Percentiles rank a stretch among this genome's conserved stretches.
phyloP scores from a whole-genome alignment of 1,284 basidiomycete species.

The Trichosporon sp. region DNA sequence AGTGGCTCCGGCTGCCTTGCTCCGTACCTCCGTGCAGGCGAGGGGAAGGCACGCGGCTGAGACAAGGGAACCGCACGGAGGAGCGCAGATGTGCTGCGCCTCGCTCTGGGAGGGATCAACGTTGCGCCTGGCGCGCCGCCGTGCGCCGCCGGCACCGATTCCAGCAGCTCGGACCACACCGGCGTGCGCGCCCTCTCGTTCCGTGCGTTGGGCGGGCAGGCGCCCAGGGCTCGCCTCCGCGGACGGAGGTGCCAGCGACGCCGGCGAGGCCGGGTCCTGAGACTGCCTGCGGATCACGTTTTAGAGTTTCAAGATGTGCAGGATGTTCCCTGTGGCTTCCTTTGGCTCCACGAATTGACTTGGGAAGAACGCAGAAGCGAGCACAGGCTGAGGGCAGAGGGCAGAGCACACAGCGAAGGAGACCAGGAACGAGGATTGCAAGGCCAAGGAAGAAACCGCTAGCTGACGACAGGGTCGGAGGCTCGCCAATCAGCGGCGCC shows the following conservation, averaged over 20 bases:
- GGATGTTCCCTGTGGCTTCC: not conserved
- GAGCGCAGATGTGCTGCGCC: too few species aligned
- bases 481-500: too few species aligned
- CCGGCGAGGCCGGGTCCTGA: not conserved
- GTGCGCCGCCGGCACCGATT: not conserved
- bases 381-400: not conserved
- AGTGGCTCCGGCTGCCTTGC: too few species aligned
- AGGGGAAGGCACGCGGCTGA: too few species aligned
- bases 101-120: too few species aligned
- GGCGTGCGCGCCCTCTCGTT: not conserved
- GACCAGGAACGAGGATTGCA: not conserved
- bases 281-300: not conserved
- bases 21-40: too few species aligned
- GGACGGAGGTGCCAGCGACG: not conserved
- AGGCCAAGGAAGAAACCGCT: not conserved
- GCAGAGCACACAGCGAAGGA: too few species aligned
- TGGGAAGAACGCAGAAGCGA: not conserved
- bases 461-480: too few species aligned
- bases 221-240: not conserved
- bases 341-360: not conserved
- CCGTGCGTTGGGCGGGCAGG: too few species aligned
- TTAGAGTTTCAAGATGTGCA: not conserved
- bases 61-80: too few species aligned
- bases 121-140: too few species aligned
- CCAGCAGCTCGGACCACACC: not conserved